Evolutionary conservation across 371 early-diverging fungal species (phyloP), one percentile per base, ranked within the genome.

Genomic region (Mucor velutinosus): DNA sequence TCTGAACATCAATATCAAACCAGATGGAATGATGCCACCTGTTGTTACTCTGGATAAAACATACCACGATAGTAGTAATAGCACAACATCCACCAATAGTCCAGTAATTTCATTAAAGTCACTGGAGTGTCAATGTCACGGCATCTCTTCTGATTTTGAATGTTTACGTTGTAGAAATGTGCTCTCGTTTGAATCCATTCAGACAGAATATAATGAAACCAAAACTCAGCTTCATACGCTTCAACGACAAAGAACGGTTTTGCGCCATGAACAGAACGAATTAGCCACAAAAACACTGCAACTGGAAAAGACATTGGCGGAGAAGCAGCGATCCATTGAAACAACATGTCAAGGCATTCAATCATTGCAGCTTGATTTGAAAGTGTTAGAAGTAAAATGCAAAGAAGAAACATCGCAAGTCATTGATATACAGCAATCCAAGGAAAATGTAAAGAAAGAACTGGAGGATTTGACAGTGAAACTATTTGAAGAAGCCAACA

Each of bases 401-500:
- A 57, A 58, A 51, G 90, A 89, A 61, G 87, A 89, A 71, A 81
- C 87, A 8, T 84, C 86, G 32, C 79, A 86, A 73, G 80, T 89
- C 0, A 84, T 87, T 7, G 86, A 85, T 61, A 67, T 93, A 33
- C 90, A 90, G 62, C 76, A 71, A 25, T 79, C 86, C n/a, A 90
- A 90, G 60, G 75, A 83, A 33, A 81, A 82, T n/a, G 71, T 90
- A 12, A 88, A 90, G 63, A 84, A 76, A 17, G 93, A 93, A 62
- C 78, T 93, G 17, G 91, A 91, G 71, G 92, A 90, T 37, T 74
- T 92, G 19, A 87, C 87, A 12, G 73, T 75, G 65, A 77, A 75
- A 27, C 73, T 93, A 51, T 91, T 97, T 79, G 94, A 95, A 67
- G 93, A 95, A 73, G 97, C 92, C 1, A 89, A 92, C 65, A 67